These are phyloP conservation scores for Pythium biforme DNA, from an alignment of 352 stramenopile species.

Conservation along the genomic window DNA sequence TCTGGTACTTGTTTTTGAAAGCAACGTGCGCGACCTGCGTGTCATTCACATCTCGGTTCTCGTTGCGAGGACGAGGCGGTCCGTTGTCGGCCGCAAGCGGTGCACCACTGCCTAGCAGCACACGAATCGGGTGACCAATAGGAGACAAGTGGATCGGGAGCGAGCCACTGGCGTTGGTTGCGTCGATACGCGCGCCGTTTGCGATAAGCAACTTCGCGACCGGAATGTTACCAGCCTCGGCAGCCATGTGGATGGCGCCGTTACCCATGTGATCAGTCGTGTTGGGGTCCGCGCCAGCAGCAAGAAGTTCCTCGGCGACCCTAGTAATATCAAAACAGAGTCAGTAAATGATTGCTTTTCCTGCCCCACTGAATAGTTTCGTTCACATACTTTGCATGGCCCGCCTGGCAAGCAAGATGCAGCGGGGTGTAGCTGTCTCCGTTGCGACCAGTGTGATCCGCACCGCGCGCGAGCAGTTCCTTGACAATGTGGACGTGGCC, in stretches of 20 bases:
- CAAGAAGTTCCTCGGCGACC: conserved; percentile 73
- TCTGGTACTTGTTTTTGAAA: conserved; percentile 91
- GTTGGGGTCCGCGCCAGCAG: conserved; percentile 71
- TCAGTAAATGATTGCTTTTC: conserved; percentile 15
- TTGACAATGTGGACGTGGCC: conserved; percentile 77
- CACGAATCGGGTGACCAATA: conserved; percentile 83
- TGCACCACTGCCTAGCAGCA: conserved; percentile 69
- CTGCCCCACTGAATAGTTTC: no score
- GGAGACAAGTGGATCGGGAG: conserved; percentile 83
- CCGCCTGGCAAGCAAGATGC: conserved; percentile 69
- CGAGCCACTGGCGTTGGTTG: conserved; percentile 73
- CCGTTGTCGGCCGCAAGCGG: conserved; percentile 71
- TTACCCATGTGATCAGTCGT: conserved; percentile 82
- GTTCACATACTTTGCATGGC: conserved; percentile 55
- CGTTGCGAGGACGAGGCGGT: conserved; percentile 54
- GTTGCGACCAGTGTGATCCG: conserved; percentile 62
- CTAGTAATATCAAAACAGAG: conserved; percentile 24
- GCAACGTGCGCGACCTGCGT: conserved; percentile 80
- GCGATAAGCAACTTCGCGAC: conserved; percentile 78
- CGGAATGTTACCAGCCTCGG: conserved; percentile 75
- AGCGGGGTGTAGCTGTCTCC: conserved; percentile 82
- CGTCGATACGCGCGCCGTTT: conserved; percentile 68
- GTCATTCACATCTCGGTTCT: conserved; percentile 53
- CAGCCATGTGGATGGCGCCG: conserved; percentile 78
- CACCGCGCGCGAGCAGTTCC: conserved; percentile 66